phyloP scores from a whole-genome alignment of 208 protist genomes.

The Trypanosoma cruzi region DNA sequence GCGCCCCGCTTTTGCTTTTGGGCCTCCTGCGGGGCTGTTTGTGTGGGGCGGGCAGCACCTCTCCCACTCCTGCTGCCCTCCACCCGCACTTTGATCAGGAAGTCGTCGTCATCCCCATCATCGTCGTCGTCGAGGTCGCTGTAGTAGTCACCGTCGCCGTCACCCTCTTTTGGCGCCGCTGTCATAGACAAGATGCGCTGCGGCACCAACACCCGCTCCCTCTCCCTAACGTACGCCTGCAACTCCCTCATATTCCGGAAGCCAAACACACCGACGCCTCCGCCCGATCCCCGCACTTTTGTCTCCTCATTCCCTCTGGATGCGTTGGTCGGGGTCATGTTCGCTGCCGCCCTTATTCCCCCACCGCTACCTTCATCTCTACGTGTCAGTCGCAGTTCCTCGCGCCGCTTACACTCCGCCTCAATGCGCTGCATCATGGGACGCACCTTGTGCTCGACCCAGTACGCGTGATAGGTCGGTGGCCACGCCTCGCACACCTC shows the following conservation, averaged over 20 bases:
- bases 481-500: slow-evolving; percentile 88
- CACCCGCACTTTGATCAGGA: slow-evolving; percentile 68
- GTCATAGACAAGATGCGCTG: slow-evolving; percentile 58
- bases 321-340: neutral
- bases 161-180: slow-evolving; percentile 20
- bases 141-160: slow-evolving; percentile 19
- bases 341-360: neutral
- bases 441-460: slow-evolving; percentile 45
- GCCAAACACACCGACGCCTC: slow-evolving; percentile 60
- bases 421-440: slow-evolving; percentile 52
- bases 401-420: slow-evolving; percentile 34
- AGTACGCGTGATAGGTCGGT: slow-evolving; percentile 50
- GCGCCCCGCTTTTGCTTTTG: neutral
- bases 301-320: neutral
- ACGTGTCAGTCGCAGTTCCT: slow-evolving; percentile 20
- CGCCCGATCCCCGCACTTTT: slow-evolving; percentile 23
- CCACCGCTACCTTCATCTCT: neutral
- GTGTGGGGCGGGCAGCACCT: neutral
- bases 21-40: slow-evolving; percentile 2
- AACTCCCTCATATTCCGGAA: slow-evolving; percentile 66
- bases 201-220: slow-evolving; percentile 54
- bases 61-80: slow-evolving; percentile 8
- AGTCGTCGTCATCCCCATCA: slow-evolving; percentile 62
- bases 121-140: slow-evolving; percentile 20
- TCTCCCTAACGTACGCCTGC: slow-evolving; percentile 23